Percentiles rank a stretch among this genome's conserved stretches.
phyloP scores from a whole-genome alignment of 2,329 filamentous ascomycete genomes.

The Pseudogymnoascus sp. region DNA sequence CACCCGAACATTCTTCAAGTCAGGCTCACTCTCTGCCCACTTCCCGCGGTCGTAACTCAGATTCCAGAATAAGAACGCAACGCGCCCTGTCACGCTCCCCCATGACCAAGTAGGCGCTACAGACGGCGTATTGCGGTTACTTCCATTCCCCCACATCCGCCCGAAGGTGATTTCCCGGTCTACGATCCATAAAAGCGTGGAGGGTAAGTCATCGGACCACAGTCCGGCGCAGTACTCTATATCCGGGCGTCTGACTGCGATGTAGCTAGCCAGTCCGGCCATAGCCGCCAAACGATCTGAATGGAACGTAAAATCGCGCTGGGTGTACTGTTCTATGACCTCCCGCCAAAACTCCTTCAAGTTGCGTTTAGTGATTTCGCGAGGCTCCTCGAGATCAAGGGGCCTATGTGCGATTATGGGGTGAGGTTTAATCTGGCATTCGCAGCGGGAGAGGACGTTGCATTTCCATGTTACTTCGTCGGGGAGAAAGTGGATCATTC shows the following conservation, averaged over 20 bases:
- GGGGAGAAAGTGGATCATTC: not conserved
- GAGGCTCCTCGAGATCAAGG: not conserved
- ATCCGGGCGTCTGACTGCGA: not conserved
- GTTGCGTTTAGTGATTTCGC: not conserved
- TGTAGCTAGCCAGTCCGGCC: slow-evolving; percentile 8
- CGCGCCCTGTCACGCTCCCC: not conserved
- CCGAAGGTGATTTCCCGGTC: not conserved
- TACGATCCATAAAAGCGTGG: not conserved
- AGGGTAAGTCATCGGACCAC: slow-evolving; percentile 10
- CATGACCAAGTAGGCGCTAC: not conserved
- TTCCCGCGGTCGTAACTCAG: not conserved
- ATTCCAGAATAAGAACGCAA: not conserved
- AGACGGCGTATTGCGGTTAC: not conserved
- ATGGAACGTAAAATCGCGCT: slow-evolving; percentile 12
- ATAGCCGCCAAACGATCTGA: slow-evolving; percentile 15
- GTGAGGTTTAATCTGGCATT: not conserved
- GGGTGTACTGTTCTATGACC: slow-evolving; percentile 15
- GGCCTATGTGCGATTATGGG: not conserved
- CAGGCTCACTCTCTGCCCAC: not conserved
- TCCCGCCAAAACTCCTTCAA: slow-evolving; percentile 11
- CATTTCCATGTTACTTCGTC: slow-evolving; percentile 10
- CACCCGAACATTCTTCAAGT: not conserved
- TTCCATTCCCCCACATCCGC: not conserved
- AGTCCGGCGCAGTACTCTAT: slow-evolving; percentile 16
- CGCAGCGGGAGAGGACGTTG: slow-evolving; percentile 11